These are phyloP conservation scores for Eremochloa ophiuroides DNA, from an alignment of 176 grass and related monocot genomes.

Conservation along the genomic window DNA sequence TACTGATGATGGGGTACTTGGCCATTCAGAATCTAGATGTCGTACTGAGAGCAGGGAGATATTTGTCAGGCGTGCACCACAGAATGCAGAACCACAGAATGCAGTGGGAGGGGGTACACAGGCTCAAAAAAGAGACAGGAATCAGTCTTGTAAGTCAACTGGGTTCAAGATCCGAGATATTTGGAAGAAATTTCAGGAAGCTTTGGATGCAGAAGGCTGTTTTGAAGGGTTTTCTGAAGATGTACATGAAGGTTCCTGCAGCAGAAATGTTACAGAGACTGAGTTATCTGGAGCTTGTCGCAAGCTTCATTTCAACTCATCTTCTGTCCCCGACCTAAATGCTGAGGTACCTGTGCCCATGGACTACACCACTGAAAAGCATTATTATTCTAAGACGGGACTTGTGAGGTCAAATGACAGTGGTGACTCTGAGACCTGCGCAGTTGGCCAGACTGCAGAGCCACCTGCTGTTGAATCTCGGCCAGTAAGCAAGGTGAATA, in stretches of 20 bases:
- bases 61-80: slow-evolving; percentile 30
- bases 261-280: slow-evolving; percentile 46
- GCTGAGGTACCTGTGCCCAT: slow-evolving; percentile 44
- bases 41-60: slow-evolving; percentile 81
- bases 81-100: slow-evolving; percentile 38
- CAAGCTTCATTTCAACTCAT: slow-evolving; percentile 65
- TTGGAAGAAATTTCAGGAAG: slow-evolving; percentile 60
- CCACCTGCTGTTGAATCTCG: slow-evolving; percentile 58
- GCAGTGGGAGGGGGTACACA: slow-evolving; percentile 26
- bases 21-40: slow-evolving; percentile 94
- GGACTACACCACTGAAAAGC: slow-evolving; percentile 47
- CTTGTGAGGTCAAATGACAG: slow-evolving; percentile 65
- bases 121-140: slow-evolving; percentile 44
- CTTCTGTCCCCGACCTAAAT: slow-evolving; percentile 82
- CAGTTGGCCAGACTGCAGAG: slow-evolving; percentile 35
- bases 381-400: slow-evolving; percentile 45
- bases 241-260: slow-evolving; percentile 57
- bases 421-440: slow-evolving; percentile 76
- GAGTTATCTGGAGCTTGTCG: slow-evolving; percentile 58
- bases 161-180: slow-evolving; percentile 83
- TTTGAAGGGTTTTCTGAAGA: slow-evolving; percentile 57
- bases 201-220: slow-evolving; percentile 62
- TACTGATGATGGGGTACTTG: slow-evolving; percentile 67
- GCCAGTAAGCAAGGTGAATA: slow-evolving; percentile 30
- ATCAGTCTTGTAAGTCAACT: slow-evolving; percentile 45